These are phyloP conservation scores for Thalassia testudinum DNA, from an alignment of 116 monocot species.

Conservation along the genomic window DNA sequence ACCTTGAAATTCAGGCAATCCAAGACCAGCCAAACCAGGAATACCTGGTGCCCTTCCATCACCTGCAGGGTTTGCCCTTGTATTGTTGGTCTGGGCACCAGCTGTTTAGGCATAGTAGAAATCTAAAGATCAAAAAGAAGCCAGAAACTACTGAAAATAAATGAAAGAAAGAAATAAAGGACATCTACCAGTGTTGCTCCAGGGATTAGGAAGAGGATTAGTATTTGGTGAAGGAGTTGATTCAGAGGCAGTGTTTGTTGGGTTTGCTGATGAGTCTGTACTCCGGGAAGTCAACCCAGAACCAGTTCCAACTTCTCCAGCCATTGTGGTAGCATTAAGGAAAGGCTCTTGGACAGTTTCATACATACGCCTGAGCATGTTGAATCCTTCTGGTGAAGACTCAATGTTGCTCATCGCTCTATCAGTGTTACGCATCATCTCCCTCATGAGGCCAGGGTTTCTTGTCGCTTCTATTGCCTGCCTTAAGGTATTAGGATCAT, in stretches of 20 bases:
- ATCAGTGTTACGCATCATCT: conserved; percentile 88
- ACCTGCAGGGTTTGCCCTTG: conserved; percentile 18
- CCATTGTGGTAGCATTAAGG: conserved; percentile 85
- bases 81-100: conserved; percentile 18
- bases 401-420: conserved; percentile 96
- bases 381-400: conserved; percentile 82
- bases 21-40: conserved; percentile 50
- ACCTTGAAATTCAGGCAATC: conserved; percentile 51
- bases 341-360: conserved; percentile 92
- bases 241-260: conserved; percentile 28
- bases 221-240: conserved; percentile 71
- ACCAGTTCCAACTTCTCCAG: conserved; percentile 38
- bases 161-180: not conserved
- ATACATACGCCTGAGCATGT: conserved; percentile 92
- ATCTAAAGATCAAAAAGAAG: not conserved
- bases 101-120: conserved; percentile 13
- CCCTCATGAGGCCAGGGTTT: conserved; percentile 86
- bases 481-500: conserved; percentile 56
- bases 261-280: conserved; percentile 22
- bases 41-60: conserved; percentile 26
- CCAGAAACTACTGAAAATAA: not conserved
- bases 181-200: conserved; percentile 37
- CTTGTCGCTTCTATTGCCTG: conserved; percentile 74
- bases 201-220: conserved; percentile 94
- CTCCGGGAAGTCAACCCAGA: conserved; percentile 24